phyloP scores from a whole-genome alignment of 2,329 filamentous ascomycete species.

The Sporothrix sp. region DNA sequence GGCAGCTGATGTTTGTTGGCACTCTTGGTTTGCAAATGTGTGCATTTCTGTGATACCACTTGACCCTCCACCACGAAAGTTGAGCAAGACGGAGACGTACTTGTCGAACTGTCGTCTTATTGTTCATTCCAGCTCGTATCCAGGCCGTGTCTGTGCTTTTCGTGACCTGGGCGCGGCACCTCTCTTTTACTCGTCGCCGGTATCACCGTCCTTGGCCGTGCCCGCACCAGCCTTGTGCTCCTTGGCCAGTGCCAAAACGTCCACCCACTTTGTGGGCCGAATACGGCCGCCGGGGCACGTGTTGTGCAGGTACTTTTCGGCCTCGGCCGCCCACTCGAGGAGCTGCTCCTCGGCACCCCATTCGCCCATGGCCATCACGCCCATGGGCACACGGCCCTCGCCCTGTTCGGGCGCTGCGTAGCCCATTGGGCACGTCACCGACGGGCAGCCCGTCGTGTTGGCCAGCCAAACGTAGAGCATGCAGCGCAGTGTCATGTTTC shows the following conservation, averaged over 20 bases:
- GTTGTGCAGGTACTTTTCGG: constrained; percentile 44
- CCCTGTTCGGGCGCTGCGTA: constrained; percentile 52
- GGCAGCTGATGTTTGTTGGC: no score
- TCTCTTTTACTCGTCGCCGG: background rate
- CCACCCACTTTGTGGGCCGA: constrained; percentile 47
- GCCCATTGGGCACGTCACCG: constrained; percentile 64
- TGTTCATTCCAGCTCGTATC: no score
- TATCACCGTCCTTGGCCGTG: background rate
- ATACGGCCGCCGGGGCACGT: constrained; percentile 37
- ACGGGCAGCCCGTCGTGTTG: constrained; percentile 71
- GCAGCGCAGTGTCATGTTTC: constrained; percentile 59
- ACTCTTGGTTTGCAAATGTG: no score
- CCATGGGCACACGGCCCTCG: constrained; percentile 49
- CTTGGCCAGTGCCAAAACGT: constrained; percentile 38
- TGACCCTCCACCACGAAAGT: no score
- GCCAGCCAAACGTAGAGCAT: constrained; percentile 85
- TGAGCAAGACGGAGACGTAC: no score
- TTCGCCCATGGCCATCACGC: constrained; percentile 54
- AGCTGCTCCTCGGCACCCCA: constrained; percentile 58
- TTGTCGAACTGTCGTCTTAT: no score
- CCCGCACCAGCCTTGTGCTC: constrained; percentile 11
- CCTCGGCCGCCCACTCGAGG: constrained; percentile 48
- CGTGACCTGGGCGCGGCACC: no score
- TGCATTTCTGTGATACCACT: no score
- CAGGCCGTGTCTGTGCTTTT: no score